These are phyloP conservation scores for Paraglomus brasilianum DNA, from an alignment of 192 early-diverging fungal species.

Conservation along the genomic window DNA sequence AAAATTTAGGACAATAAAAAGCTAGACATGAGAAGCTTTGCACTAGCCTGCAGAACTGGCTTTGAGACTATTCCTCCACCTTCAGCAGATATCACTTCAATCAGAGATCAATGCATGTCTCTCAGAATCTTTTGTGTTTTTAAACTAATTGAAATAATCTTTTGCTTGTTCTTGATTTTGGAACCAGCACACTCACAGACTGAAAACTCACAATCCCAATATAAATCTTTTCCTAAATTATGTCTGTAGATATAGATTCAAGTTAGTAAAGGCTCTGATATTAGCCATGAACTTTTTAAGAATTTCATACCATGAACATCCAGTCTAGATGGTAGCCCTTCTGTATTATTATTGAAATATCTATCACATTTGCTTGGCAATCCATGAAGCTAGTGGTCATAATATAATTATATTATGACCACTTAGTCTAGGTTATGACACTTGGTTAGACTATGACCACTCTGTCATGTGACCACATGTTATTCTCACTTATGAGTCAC, in stretches of 20 bases:
- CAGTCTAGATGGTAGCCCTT: conserved; percentile 15
- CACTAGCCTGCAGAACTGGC: conserved; percentile 21
- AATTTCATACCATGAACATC: conserved; percentile 7
- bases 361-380: too few relatives aligned
- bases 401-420: too few relatives aligned
- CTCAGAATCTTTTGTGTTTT: conserved; percentile 27
- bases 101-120: conserved; percentile 30
- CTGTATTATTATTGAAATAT: too few relatives aligned
- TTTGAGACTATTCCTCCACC: conserved; percentile 12
- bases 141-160: conserved; percentile 26
- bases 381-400: too few relatives aligned
- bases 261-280: conserved; percentile 28
- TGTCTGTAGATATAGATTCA: too few relatives aligned
- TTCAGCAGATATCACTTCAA: conserved; percentile 18
- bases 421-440: too few relatives aligned
- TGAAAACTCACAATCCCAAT: conserved; percentile 26
- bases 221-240: conserved; percentile 27
- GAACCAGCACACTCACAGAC: conserved; percentile 26
- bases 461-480: too few relatives aligned
- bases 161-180: conserved; percentile 24
- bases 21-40: conserved; percentile 3
- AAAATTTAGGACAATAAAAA: not conserved
- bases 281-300: conserved; percentile 8
- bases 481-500: too few relatives aligned
- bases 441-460: too few relatives aligned